Evolutionary conservation across 2,329 filamentous ascomycete genomes (phyloP).

Genomic region (Phaeoacremonium minimum): DNA sequence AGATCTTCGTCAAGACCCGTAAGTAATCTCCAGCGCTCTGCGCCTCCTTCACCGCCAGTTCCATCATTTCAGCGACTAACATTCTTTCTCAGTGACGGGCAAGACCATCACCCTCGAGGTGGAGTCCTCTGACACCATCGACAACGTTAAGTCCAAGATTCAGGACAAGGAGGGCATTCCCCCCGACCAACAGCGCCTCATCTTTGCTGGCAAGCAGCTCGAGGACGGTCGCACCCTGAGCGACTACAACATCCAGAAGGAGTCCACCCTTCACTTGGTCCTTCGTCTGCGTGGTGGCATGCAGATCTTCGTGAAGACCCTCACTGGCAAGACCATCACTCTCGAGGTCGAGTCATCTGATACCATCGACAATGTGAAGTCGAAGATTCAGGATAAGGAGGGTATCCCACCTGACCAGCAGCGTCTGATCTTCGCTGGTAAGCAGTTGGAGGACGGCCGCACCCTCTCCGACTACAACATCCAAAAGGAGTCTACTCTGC

Average conservation of each 20-base stretch:
- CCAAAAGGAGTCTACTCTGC: slow-evolving; percentile 85
- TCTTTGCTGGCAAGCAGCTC: slow-evolving; percentile 62
- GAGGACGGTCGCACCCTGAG: slow-evolving; percentile 48
- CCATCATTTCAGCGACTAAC: slow-evolving; percentile 34
- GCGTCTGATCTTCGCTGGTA: slow-evolving; percentile 92
- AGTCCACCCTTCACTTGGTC: slow-evolving; percentile 69
- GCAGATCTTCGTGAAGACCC: slow-evolving; percentile 75
- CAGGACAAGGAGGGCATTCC: slow-evolving; percentile 90
- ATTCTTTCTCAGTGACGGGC: slow-evolving; percentile 59
- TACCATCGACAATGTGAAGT: slow-evolving; percentile 95
- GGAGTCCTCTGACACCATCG: slow-evolving; percentile 73
- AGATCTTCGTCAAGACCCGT: slow-evolving; percentile 98
- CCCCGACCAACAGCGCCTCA: slow-evolving; percentile 78
- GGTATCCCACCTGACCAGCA: slow-evolving; percentile 95
- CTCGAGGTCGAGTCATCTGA: slow-evolving; percentile 85
- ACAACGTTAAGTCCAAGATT: slow-evolving; percentile 87
- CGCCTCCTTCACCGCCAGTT: too few species aligned
- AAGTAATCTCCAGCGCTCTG: slow-evolving; percentile 39
- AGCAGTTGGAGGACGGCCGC: slow-evolving; percentile 92
- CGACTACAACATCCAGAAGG: slow-evolving; percentile 57
- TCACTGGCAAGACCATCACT: slow-evolving; percentile 94
- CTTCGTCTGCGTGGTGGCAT: slow-evolving; percentile 66
- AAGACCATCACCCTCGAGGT: slow-evolving; percentile 84
- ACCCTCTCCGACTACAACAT: slow-evolving; percentile 93
- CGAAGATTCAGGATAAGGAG: slow-evolving; percentile 97